Evolutionary conservation across 2,329 filamentous ascomycete species (phyloP), one percentile per base, ranked within the genome.

Genomic region (Rugonectria rugulosa): DNA sequence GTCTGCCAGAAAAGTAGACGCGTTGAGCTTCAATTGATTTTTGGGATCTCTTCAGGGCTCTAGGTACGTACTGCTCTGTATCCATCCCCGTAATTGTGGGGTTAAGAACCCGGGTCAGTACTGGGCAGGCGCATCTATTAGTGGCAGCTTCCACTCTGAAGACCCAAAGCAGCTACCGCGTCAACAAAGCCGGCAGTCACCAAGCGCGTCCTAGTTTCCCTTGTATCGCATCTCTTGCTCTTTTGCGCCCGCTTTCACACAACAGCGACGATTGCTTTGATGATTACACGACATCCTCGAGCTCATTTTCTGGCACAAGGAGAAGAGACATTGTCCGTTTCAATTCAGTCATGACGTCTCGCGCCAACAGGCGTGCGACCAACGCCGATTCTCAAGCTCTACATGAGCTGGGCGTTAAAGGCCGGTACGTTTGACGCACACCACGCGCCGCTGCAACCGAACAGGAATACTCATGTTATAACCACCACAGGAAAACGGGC

Each of bases 401-500:
- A 52, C 67, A 73, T 57, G 64, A 72, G 61, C 65, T 75, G 14
- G 71, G 75, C 40, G 62, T 70, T 23, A 70, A 68, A 52, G 75
- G 75, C 57, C 74, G 75, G 75, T 77, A 68, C 37, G 74, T 70
- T 46, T 31, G 38, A 19, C 20, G 17, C 45, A 20, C 20, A 41
- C 32, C 45, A 47, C 44, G 15, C 34, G n/a, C 29, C 17, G 9
- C 37, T 41, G 14, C 27, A 8, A 44, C 15, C 12, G 10, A 43
- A n/a, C n/a, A n/a, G n/a, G n/a, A 43, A 14, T 23, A 17, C 52
- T 67, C 26, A 67, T 48, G 5, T 20, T 4, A 10, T 14, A 1
- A 9, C 38, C 27, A 42, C 44, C 63, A 14, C 29, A 97, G 94
- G 65, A 96, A 96, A 82, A 99, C 95, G 1, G 95, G 95, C 38